Percentiles rank a stretch among this genome's conserved stretches.
Evolutionary conservation across 1,284 basidiomycete genomes (phyloP).

Genomic region (Phellopilus nigrolimitatus): DNA sequence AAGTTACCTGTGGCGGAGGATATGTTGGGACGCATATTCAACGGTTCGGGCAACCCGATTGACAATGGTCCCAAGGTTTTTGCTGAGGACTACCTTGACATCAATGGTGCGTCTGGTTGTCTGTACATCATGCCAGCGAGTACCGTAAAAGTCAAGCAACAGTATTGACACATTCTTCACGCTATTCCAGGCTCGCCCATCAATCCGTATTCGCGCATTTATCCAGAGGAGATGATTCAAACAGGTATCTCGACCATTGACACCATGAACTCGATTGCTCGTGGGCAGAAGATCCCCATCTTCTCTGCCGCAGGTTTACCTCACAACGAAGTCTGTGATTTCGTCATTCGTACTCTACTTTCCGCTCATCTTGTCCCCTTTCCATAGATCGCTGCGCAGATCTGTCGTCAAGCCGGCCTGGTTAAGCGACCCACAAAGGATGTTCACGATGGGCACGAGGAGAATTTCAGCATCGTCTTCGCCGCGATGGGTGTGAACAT

Average conservation of each 20-base stretch:
- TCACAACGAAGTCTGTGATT: slow-evolving; percentile 83
- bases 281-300: slow-evolving; percentile 99
- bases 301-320: slow-evolving; percentile 99
- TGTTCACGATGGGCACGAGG: slow-evolving; percentile 98
- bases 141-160: background rate
- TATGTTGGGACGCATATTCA: slow-evolving; percentile 99
- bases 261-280: slow-evolving; percentile 98
- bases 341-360: slow-evolving; percentile 3
- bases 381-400: slow-evolving; percentile 94
- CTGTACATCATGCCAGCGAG: slow-evolving; percentile 1
- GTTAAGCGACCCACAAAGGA: slow-evolving; percentile 95
- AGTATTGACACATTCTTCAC: background rate
- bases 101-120: slow-evolving; percentile 71
- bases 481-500: slow-evolving; percentile 99
- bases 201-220: slow-evolving; percentile 98
- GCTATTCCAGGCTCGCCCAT: slow-evolving; percentile 82
- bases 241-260: slow-evolving; percentile 99
- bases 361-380: slow-evolving; percentile 20
- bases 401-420: slow-evolving; percentile 97
- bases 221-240: slow-evolving; percentile 99
- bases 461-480: slow-evolving; percentile 99
- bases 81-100: slow-evolving; percentile 99
- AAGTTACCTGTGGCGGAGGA: slow-evolving; percentile 99
- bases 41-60: slow-evolving; percentile 96
- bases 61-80: slow-evolving; percentile 99